Evolutionary conservation across 306 rosid species (phyloP).

Genomic region (Oxytropis ochrocephala): DNA sequence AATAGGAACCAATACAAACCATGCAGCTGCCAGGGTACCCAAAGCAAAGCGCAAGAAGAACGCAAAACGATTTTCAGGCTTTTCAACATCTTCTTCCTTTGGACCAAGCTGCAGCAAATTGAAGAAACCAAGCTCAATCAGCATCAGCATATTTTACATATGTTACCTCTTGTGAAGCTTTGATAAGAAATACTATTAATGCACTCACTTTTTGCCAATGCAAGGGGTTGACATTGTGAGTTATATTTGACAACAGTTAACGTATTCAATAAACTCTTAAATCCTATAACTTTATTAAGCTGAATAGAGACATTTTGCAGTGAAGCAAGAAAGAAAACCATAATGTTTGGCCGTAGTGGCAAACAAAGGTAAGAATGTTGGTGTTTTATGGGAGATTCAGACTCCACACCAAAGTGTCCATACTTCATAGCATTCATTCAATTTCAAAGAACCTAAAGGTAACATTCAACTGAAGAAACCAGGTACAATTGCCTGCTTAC

Average conservation of each 20-base stretch:
- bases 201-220: neutral
- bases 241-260: neutral
- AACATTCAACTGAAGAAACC: conserved; percentile 5
- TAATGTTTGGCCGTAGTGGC: neutral
- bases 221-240: neutral
- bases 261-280: neutral
- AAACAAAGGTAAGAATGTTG: neutral
- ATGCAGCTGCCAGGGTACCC: conserved; percentile 80
- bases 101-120: conserved; percentile 81
- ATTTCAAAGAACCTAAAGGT: neutral
- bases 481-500: neutral
- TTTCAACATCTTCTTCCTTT: conserved; percentile 72
- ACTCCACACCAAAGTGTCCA: neutral
- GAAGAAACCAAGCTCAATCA: conserved; percentile 19
- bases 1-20: conserved; percentile 72
- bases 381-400: neutral
- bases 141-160: conserved; percentile 11
- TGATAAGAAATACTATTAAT: neutral
- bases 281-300: neutral
- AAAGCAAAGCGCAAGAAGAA: conserved; percentile 56
- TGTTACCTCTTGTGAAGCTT: neutral
- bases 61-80: conserved; percentile 50
- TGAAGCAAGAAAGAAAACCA: conserved; percentile 5
- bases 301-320: conserved; percentile 1
- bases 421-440: neutral